These are phyloP conservation scores for Syzygium grande DNA, from an alignment of 345 rosid genomes.

Conservation along the genomic window DNA sequence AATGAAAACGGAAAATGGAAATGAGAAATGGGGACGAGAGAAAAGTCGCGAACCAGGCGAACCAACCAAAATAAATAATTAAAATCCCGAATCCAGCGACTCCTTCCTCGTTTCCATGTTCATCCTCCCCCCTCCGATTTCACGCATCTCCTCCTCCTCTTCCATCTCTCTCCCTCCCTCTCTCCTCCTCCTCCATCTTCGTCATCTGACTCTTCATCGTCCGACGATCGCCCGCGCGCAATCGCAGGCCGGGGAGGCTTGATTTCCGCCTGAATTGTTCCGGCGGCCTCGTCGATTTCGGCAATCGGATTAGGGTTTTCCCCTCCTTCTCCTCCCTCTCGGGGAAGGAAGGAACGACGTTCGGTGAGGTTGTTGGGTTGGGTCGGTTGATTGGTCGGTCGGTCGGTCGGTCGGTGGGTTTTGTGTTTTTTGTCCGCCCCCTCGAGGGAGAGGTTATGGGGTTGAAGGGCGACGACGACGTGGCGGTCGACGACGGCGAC, in stretches of 20 bases:
- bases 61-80: background rate
- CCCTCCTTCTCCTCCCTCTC: background rate
- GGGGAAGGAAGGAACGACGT: background rate
- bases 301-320: background rate
- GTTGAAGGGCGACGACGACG: conserved; percentile 47
- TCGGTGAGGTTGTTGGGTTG: background rate
- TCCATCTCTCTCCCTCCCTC: background rate
- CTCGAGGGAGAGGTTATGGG: conserved; percentile 42
- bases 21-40: too few species aligned
- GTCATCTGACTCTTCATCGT: background rate
- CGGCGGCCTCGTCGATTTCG: background rate
- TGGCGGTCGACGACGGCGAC: conserved; percentile 35
- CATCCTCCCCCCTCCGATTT: background rate
- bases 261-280: background rate
- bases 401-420: background rate
- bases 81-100: background rate
- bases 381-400: background rate
- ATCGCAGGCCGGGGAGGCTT: background rate
- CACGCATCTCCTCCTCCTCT: background rate
- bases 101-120: background rate
- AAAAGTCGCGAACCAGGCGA: background rate
- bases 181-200: background rate
- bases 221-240: background rate
- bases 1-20: too few species aligned
- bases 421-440: background rate